Evolutionary conservation across 805 yeast genomes (phyloP).

Genomic region (Danielia oregonensis): DNA sequence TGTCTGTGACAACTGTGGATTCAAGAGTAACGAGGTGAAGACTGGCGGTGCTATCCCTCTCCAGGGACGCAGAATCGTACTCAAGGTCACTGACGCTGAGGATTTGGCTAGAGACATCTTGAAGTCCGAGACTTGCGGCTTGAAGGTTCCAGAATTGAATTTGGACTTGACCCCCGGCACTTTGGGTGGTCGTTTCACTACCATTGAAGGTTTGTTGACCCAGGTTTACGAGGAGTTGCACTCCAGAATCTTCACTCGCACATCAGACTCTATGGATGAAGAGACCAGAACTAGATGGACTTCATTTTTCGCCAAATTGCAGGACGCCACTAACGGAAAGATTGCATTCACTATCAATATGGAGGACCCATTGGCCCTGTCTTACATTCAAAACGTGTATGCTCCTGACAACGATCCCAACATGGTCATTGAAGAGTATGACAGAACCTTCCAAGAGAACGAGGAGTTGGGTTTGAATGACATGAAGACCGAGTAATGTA

Average conservation of each 20-base stretch:
- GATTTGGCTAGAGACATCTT: slow-evolving; percentile 93
- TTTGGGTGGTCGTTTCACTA: slow-evolving; percentile 95
- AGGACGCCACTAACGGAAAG: slow-evolving; percentile 78
- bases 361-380: slow-evolving; percentile 94
- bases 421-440: slow-evolving; percentile 86
- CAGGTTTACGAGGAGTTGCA: slow-evolving; percentile 91
- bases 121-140: slow-evolving; percentile 89
- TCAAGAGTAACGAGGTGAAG: slow-evolving; percentile 94
- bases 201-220: slow-evolving; percentile 85
- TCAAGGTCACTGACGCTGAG: slow-evolving; percentile 80
- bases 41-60: slow-evolving; percentile 97
- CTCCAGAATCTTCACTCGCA: slow-evolving; percentile 75
- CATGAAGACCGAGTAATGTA: slow-evolving; percentile 24
- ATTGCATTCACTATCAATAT: slow-evolving; percentile 76
- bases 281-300: slow-evolving; percentile 81
- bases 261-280: slow-evolving; percentile 88
- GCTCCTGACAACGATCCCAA: slow-evolving; percentile 99
- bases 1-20: slow-evolving; percentile 87
- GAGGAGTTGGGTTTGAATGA: slow-evolving; percentile 84
- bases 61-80: slow-evolving; percentile 69
- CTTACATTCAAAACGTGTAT: slow-evolving; percentile 95
- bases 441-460: slow-evolving; percentile 83
- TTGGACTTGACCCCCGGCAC: slow-evolving; percentile 95
- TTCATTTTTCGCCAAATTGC: slow-evolving; percentile 66
- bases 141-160: slow-evolving; percentile 80